Evolutionary conservation across 768 basidiomycete species (phyloP).

Genomic region (Cubamyces lactineus): DNA sequence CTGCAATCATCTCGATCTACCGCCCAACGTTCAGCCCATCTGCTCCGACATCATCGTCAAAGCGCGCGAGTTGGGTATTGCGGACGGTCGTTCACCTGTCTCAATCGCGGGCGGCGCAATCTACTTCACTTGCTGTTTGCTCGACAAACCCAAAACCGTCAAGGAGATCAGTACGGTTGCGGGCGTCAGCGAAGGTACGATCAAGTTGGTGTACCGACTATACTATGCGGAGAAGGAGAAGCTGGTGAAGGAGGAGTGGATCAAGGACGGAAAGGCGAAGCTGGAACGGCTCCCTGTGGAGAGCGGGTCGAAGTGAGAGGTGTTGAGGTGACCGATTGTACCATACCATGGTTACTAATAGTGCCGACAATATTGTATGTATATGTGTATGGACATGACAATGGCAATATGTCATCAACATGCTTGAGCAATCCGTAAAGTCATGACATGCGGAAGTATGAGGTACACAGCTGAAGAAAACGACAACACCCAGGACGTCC

Average conservation of each 20-base stretch:
- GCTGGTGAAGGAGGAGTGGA: slow-evolving; percentile 85
- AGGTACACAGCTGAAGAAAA: background rate
- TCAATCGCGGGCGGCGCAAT: slow-evolving; percentile 99
- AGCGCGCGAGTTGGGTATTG: slow-evolving; percentile 82
- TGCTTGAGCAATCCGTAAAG: background rate
- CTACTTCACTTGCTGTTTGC: slow-evolving; percentile 85
- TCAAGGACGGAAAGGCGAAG: slow-evolving; percentile 75
- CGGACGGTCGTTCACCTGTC: slow-evolving; percentile 92
- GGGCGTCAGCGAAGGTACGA: slow-evolving; percentile 94
- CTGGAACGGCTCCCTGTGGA: slow-evolving; percentile 43
- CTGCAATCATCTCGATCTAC: slow-evolving; percentile 89
- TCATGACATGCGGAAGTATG: background rate
- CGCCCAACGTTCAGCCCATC: slow-evolving; percentile 79
- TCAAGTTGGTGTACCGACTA: slow-evolving; percentile 84
- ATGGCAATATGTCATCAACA: slow-evolving; percentile 15
- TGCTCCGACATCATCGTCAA: slow-evolving; percentile 82
- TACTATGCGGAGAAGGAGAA: slow-evolving; percentile 76
- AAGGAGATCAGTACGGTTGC: slow-evolving; percentile 90
- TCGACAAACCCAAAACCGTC: slow-evolving; percentile 73
- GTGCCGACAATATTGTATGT: slow-evolving; percentile 20
- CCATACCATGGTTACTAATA: slow-evolving; percentile 2
- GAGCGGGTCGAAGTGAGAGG: slow-evolving; percentile 26
- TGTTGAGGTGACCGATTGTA: background rate
- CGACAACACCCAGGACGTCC: background rate
- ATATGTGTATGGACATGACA: slow-evolving; percentile 24